These are phyloP conservation scores for Guadua angustifolia DNA, from an alignment of 176 grass and related monocot genomes.

Conservation along the genomic window DNA sequence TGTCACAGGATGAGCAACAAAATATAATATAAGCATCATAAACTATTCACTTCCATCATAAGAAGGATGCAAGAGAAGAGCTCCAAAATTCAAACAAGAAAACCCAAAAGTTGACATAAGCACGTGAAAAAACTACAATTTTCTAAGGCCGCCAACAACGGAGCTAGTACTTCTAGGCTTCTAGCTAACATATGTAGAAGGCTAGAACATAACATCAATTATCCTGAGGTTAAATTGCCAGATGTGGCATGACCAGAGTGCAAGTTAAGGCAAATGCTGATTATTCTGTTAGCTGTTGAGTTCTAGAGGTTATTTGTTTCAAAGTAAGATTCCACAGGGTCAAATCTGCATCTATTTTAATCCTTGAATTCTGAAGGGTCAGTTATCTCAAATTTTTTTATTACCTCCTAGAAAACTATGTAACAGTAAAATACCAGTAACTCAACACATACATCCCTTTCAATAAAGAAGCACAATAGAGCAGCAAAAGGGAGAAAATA, in stretches of 20 bases:
- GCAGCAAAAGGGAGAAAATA: neutral
- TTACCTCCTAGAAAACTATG: neutral
- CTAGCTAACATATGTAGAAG: neutral
- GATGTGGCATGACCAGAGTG: neutral
- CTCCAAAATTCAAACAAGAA: conserved; percentile 25
- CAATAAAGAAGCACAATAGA: neutral
- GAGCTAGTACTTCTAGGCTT: neutral
- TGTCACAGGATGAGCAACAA: neutral
- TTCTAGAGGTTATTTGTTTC: neutral
- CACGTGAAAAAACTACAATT: neutral
- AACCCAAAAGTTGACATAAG: neutral
- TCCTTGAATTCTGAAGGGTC: neutral
- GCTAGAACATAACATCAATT: neutral
- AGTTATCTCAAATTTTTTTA: neutral
- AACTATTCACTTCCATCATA: neutral
- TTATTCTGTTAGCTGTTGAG: neutral
- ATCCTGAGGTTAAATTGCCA: neutral
- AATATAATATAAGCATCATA: neutral
- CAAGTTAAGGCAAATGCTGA: neutral
- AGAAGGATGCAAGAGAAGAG: conserved; percentile 11
- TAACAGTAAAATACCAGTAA: conserved; percentile 10
- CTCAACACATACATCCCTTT: neutral
- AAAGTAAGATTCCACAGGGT: neutral
- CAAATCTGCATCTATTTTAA: conserved; percentile 21
- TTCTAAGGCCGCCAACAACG: neutral